Base-by-base conservation (phyloP, 805 yeast species). In the Zygosaccharomyces gambellarensis region DNA sequence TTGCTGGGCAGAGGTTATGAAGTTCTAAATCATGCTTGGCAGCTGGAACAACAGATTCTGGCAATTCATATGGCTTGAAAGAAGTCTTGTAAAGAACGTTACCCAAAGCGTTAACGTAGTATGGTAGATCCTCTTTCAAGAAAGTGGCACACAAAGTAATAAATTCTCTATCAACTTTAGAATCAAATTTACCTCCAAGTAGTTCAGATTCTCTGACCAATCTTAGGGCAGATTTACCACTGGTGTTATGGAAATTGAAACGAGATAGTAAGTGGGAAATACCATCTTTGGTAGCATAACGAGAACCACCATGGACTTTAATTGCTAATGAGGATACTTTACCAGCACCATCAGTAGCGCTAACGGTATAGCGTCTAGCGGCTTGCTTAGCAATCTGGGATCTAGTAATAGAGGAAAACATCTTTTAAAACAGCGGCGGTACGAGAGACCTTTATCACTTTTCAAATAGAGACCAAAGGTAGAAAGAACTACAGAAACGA, bases 121-220 rank as follows among this genome's bases (percentile, higher is more conserved):
- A 94, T 52, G 98, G 98, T 65, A 94, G 80, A 68, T 84, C 87
- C 72, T 86, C 87, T 68, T 83, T 83, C 71, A 92, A 79, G 76
- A 94, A 94, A 60, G 79, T 77, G 52, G 98, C 84, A 59, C 80
- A 78, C 64, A 92, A 79, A 54, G 87, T 80, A 56, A 94, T 80
- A 62, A 84, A 76, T 68, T 94, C 98, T 76, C 97, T 85, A 70
- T 87, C 82, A 60, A 89, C 83, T 49, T 66, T 62, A 40, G 95
- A 75, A 44, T 78, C 65, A 70, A 89, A 80, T 52, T 71, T 72
- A 67, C 96, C 98, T 59, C 99, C 98, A 57, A 92, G 77, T 57
- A 94, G 80, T 75, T 92, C 99, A 45, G 90, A 75, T 75, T 94
- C 99, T 73, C 99, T 87, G 65, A 90, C 86, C 64, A 90, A 77